Percentiles rank a stretch among this genome's conserved stretches.
phyloP scores from a whole-genome alignment of 768 basidiomycete genomes.

The Suillus discolor region DNA sequence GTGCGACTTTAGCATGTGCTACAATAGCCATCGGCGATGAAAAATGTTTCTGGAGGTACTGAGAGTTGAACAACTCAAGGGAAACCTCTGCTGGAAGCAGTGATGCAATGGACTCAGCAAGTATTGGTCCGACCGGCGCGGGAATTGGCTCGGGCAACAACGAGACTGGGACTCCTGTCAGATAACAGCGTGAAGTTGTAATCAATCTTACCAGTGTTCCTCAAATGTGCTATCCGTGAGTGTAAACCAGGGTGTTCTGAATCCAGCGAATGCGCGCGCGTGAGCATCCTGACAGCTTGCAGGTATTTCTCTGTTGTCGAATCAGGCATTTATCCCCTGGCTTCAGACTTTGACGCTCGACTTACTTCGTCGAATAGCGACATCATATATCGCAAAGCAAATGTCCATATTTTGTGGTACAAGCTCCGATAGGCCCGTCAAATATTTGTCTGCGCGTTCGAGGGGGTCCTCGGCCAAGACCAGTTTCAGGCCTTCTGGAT shows the following conservation, averaged over 20 bases:
- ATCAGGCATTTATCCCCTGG: conserved; percentile 1
- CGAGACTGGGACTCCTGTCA: conserved; percentile 39
- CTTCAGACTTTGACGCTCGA: conserved; percentile 16
- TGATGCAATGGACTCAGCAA: conserved; percentile 48
- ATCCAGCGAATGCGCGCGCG: conserved; percentile 54
- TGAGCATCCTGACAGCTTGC: conserved; percentile 74
- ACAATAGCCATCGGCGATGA: conserved; percentile 55
- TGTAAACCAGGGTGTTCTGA: conserved; percentile 69
- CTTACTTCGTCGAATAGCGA: conserved; percentile 80
- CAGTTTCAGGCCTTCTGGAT: conserved; percentile 79
- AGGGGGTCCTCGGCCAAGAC: conserved; percentile 64
- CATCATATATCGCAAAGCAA: conserved; percentile 79
- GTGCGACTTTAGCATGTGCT: conserved; percentile 61
- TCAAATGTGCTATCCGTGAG: conserved; percentile 66
- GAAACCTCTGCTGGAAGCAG: conserved; percentile 61
- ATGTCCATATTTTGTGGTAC: conserved; percentile 59
- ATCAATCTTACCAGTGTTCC: conserved; percentile 47
- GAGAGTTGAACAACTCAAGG: conserved; percentile 69
- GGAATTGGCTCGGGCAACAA: conserved; percentile 45
- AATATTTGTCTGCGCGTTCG: conserved; percentile 72
- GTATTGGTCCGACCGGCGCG: conserved; percentile 49
- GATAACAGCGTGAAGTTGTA: conserved; percentile 5
- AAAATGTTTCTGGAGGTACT: conserved; percentile 71
- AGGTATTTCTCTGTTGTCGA: conserved; percentile 67
- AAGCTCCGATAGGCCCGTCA: conserved; percentile 61